A percentile compares a stretch with the other conserved stretches of the same genome.
phyloP scores from a whole-genome alignment of 2,329 filamentous ascomycete species.

The Alternaria panax region DNA sequence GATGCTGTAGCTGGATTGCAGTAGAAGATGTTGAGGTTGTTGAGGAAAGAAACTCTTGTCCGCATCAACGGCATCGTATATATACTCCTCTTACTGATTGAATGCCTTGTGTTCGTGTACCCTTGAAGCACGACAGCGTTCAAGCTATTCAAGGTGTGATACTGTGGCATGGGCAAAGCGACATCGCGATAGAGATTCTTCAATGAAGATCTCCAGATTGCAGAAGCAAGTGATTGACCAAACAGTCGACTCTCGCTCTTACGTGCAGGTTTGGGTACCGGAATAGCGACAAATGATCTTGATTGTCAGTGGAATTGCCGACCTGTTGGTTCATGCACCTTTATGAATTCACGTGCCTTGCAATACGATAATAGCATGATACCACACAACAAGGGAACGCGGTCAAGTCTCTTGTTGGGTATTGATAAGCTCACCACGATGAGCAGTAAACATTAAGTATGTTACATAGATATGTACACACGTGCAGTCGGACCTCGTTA shows the following conservation, averaged over 20 bases:
- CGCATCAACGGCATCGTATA: neutral
- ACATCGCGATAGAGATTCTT: neutral
- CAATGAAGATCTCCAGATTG: neutral
- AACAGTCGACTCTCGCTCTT: neutral
- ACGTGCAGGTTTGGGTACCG: neutral
- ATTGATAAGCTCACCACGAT: slow-evolving; percentile 5
- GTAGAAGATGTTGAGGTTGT: neutral
- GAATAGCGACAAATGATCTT: neutral
- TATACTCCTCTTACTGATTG: neutral
- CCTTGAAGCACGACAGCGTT: neutral
- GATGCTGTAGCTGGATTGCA: neutral
- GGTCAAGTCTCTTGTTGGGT: neutral
- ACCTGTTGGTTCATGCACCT: neutral
- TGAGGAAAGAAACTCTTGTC: neutral
- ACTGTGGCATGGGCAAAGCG: neutral
- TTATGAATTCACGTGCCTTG: neutral
- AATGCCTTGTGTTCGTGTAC: neutral
- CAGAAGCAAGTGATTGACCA: neutral
- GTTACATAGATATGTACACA: slow-evolving; percentile 23
- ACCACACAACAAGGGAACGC: neutral
- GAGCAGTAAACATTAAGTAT: slow-evolving; percentile 26
- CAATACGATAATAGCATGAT: neutral
- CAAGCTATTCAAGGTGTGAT: neutral
- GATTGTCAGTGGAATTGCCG: no score
- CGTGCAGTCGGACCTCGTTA: slow-evolving; percentile 32